Evolutionary conservation across 345 rosid genomes (phyloP), one percentile per base, ranked within the genome.

Genomic region (Brassica cretica): DNA sequence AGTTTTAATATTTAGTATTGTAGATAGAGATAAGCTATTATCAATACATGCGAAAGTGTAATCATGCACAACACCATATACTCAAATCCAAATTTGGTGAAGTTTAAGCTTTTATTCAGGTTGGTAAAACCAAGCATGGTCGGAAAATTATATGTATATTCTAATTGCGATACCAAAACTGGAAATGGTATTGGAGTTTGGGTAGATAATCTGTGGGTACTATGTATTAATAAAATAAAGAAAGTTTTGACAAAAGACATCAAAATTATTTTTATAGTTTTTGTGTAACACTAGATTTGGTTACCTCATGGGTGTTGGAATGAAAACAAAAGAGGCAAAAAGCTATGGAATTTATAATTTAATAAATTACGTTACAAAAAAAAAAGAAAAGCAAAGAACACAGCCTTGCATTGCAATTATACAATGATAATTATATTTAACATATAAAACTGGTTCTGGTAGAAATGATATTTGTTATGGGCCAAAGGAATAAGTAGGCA

Each of bases 371-470:
- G 5, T 35, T 27, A 59, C 25, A 21, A 16, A 53, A 27, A 21
- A 46, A 12, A 49, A 16, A 12, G 33, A 62, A 68, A 74, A 74
- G 78, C 61, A 29, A 62, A 73, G 49, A 7, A 79, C 82, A 79
- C 82, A 79, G 82, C 82, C 82, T 79, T 79, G 82, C 82, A 68
- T 14, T 79, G 59, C 82, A 74, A 79, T 68, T 69, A 79, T 79
- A 37, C 14, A 41, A 73, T 62, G 60, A 51, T 6, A 67, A 8
- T 19, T 19, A 19, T 19, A 19, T 68, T 62, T 25, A 68, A 68
- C 51, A 79, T 79, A 79, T 74, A 53, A 68, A 62, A 74, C 21
- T 68, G 29, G 75, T 68, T 68, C 64, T 74, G 67, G 78, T 68
- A 74, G 75, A 74, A 69, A 37, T 74, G 0, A 53, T 79, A 68